phyloP scores from a whole-genome alignment of 805 yeast species.

The Wickerhamiella sergipiensis region DNA sequence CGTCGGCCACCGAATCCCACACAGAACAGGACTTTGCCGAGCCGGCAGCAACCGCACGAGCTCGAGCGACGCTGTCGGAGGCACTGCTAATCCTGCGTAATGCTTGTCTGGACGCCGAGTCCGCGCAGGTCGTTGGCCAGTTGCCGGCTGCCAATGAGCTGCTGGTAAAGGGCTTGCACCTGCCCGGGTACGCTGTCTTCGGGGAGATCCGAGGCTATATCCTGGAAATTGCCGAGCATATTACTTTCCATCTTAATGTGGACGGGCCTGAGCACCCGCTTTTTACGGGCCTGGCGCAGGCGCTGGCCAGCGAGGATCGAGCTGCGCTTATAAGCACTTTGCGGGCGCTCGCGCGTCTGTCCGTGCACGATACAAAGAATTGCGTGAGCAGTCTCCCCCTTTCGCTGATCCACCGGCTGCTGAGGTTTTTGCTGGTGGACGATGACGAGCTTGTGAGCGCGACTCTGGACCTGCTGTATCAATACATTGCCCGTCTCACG shows the following conservation, averaged over 20 bases:
- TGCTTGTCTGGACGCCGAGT: constrained; percentile 66
- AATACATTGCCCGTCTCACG: constrained; percentile 33
- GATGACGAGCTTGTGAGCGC: constrained; percentile 63
- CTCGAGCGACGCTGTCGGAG: constrained; percentile 27
- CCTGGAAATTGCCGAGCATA: constrained; percentile 70
- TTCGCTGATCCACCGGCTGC: constrained; percentile 37
- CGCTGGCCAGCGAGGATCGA: constrained; percentile 49
- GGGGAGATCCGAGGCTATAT: constrained; percentile 35
- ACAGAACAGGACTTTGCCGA: constrained; percentile 11
- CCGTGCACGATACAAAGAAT: constrained; percentile 48
- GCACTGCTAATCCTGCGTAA: constrained; percentile 64
- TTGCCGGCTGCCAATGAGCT: constrained; percentile 35
- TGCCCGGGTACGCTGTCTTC: constrained; percentile 17
- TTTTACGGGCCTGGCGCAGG: constrained; percentile 37
- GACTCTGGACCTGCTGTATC: constrained; percentile 69
- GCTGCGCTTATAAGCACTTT: constrained; percentile 52
- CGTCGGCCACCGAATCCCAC: constrained; percentile 4
- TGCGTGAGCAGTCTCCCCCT: constrained; percentile 37
- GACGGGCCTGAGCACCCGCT: constrained; percentile 56
- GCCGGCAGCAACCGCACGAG: constrained; percentile 8
- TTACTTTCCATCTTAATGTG: constrained; percentile 70
- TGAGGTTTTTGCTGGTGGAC: constrained; percentile 44
- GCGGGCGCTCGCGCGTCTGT: constrained; percentile 65
- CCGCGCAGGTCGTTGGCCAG: constrained; percentile 64
- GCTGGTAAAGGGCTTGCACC: constrained; percentile 26